Evolutionary conservation across 2,329 filamentous ascomycete genomes (phyloP).

Genomic region (Scytalidium sp.): DNA sequence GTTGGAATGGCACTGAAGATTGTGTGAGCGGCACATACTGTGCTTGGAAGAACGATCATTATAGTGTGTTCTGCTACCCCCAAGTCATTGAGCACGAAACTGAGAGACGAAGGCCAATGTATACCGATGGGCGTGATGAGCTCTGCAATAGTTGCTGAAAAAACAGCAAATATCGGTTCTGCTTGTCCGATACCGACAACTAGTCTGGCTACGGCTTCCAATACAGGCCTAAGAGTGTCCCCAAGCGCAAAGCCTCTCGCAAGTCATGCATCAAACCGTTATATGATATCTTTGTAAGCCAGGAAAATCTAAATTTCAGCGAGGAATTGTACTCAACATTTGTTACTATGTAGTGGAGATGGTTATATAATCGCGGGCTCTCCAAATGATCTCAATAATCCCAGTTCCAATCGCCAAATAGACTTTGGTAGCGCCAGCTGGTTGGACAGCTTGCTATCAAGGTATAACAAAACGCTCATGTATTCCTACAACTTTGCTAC

Average conservation of each 20-base stretch:
- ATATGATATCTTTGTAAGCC: conserved; percentile 40
- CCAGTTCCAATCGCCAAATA: conserved; percentile 30
- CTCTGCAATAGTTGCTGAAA: not conserved
- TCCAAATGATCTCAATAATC: conserved; percentile 31
- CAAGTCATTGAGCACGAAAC: not conserved
- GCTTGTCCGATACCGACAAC: not conserved
- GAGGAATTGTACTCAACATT: too few species aligned
- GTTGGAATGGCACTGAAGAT: not conserved
- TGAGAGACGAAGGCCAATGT: not conserved
- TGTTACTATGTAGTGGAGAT: not conserved
- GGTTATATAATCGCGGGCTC: conserved; percentile 3
- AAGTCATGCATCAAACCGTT: conserved; percentile 15
- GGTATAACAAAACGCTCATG: conserved; percentile 37
- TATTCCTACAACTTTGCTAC: conserved; percentile 47
- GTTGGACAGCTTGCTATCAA: conserved; percentile 41
- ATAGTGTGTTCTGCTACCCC: not conserved
- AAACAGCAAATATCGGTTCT: too few species aligned
- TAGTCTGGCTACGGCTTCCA: not conserved
- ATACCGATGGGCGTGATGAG: not conserved
- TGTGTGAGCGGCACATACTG: not conserved
- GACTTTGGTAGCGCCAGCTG: conserved; percentile 46
- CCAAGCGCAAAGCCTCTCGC: not conserved
- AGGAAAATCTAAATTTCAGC: not conserved
- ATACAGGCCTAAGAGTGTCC: not conserved
- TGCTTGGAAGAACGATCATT: not conserved